Percentiles rank a stretch among this genome's conserved stretches.
These are phyloP conservation scores for Pelagomonas calceolata DNA, from an alignment of 108 stramenopile species.

Conservation along the genomic window DNA sequence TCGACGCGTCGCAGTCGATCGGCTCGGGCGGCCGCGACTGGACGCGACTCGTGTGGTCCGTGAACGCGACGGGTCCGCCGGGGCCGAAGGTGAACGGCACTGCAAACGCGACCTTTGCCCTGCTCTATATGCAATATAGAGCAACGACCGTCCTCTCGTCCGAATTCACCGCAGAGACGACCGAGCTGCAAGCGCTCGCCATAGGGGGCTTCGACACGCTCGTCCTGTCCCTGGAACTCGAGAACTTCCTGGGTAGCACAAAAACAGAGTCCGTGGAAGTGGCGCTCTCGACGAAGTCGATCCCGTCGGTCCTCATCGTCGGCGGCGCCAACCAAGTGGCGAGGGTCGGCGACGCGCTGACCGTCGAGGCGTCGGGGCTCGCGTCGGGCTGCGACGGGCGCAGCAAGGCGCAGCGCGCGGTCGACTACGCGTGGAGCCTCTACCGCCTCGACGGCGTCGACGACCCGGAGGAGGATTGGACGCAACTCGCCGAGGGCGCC, in stretches of 20 bases:
- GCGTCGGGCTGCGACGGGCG: not conserved
- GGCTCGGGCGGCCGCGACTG: not conserved
- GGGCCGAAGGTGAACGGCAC: not conserved
- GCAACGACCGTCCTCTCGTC: no score
- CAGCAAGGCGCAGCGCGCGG: not conserved
- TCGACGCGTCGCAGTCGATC: not conserved
- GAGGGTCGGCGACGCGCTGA: not conserved
- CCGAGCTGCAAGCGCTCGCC: not conserved
- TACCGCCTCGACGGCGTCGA: not conserved
- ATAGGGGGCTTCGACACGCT: not conserved
- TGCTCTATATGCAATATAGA: no score
- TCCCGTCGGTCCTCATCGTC: not conserved
- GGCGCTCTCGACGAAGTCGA: not conserved
- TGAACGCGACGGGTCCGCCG: no score
- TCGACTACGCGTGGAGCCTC: not conserved
- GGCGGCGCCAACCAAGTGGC: not conserved
- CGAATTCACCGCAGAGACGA: no score
- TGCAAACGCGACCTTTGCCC: no score
- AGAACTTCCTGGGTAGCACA: not conserved
- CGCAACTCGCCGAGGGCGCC: no score
- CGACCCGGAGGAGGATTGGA: no score
- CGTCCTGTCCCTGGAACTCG: not conserved
- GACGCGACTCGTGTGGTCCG: not conserved
- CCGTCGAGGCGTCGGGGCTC: not conserved
- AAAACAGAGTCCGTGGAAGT: not conserved